Base-by-base conservation (phyloP, 129 eudicot species). In the Chrysanthemum lavandulifolium region DNA sequence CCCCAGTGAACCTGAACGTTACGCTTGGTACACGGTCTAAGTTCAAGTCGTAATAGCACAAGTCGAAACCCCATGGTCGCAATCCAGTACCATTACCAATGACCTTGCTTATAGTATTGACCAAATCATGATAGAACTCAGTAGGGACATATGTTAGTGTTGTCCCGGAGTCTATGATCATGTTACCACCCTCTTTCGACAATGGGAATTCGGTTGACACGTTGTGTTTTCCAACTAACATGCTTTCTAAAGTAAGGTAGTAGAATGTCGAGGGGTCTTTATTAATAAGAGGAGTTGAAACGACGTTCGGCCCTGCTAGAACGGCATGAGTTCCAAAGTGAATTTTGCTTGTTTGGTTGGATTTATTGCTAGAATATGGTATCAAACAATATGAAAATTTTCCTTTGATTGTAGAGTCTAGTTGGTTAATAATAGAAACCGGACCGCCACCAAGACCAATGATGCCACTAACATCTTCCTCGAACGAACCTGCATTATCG, bases 361-460 rank as follows among this genome's bases (percentile, higher is more conserved):
- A 10, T 3, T 40, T 2, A 2, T 47, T 51, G 1, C 13, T 5
- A n/a, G 10, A 12, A 0, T 65, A 2, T 0, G 85, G 80, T 3
- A 84, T 73, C 69, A 93, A 55, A 67, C 98, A 93, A 10, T 93
- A 90, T 0, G 98, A 86, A 53, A 89, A 89, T 23, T 78, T 84
- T 0, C 92, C 92, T 1, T 59, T 58, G 6, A 87, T 31, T 0
- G 67, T 13, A 1, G 52, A 15, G 0, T 65, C 10, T 47, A 87
- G 51, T 74, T 93, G 96, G 10, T 40, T 76, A 3, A 82, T 53
- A 0, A 89, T 13, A 0, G 96, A 92, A 19, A 89, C 54, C 0
- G 78, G 45, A 12, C 95, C 95, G 0, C 83, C 86, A 1, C 96
- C 96, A 2, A 89, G 90, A 0, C 96, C 98, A 5, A 92, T 31